Evolutionary conservation across 495 filamentous ascomycete genomes (phyloP).

Genomic region (Geopyxis carbonaria): DNA sequence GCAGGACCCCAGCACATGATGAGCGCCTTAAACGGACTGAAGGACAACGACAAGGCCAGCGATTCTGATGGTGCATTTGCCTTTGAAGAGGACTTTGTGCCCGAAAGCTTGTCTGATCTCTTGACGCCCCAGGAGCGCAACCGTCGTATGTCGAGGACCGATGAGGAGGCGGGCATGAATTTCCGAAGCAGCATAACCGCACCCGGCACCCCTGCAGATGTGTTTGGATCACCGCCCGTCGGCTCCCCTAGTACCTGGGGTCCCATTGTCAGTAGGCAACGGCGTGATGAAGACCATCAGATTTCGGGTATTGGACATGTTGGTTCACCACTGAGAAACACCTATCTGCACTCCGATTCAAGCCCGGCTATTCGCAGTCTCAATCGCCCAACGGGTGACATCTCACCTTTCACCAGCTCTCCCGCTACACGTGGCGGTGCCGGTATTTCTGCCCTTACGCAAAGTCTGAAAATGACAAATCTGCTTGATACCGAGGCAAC

Average conservation of each 20-base stretch:
- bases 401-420: constrained; percentile 45
- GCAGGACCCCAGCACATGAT: constrained; percentile 61
- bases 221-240: constrained; percentile 29
- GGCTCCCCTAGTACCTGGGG: constrained; percentile 82
- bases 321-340: constrained; percentile 86
- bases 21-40: constrained; percentile 45
- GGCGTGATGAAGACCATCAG: constrained; percentile 54
- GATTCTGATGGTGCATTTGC: constrained; percentile 62
- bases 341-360: constrained; percentile 41
- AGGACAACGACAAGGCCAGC: constrained; percentile 32
- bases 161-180: constrained; percentile 39
- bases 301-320: constrained; percentile 64
- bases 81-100: constrained; percentile 87
- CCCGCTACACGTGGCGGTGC: constrained; percentile 38
- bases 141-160: constrained; percentile 60
- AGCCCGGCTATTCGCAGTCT: constrained; percentile 52
- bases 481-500: constrained; percentile 17
- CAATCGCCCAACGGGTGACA: constrained; percentile 34
- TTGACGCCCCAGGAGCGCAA: constrained; percentile 81
- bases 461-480: constrained; percentile 31
- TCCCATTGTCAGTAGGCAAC: constrained; percentile 58
- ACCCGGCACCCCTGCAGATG: constrained; percentile 40
- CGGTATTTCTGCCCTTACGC: constrained; percentile 29
- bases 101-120: constrained; percentile 71
- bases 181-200: constrained; percentile 44